Base-by-base conservation (phyloP, 495 filamentous ascomycete species). In the Xylaria scruposa region DNA sequence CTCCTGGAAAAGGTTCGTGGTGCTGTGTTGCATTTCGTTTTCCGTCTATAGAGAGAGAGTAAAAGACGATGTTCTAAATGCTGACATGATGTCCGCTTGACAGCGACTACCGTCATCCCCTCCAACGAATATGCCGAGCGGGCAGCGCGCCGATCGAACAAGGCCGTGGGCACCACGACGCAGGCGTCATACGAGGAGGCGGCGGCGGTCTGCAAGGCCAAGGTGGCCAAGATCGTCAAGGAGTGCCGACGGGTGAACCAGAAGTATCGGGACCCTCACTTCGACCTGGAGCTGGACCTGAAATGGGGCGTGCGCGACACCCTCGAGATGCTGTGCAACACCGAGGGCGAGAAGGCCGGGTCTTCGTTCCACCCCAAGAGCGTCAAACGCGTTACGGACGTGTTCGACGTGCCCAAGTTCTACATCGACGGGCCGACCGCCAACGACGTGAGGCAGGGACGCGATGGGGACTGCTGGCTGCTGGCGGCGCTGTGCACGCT, bases 401-500 rank as follows among this genome's bases (percentile, higher is more conserved):
- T 98, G 67, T 97, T 97, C 77, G 93, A 97, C 26, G 86, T 91
- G 0, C 95, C 95, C 12, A 86, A 91, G 76, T 97, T 98, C 79
- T 97, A 88, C 75, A 88, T 94, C 73, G 92, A 96, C 73, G 94
- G 93, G 3, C 90, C 93, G 8, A 91, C 89, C 19, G 93, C 95
- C 19, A 93, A 91, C 70, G 93, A 96, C 82, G 90, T 97, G 24
- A 89, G 91, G 26, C 92, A 95, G 77, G 91, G 91, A 3, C 85
- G 88, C 58, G 91, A 92, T 74, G 95, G 95, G 2, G 94, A 97
- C 78, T 97, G 95, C 80, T 97, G 95, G 94, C 86, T 97, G 66
- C 88, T 97, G 85, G 92, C 94, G 31, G 95, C 94, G 12, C 79
- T 98, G 59, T 93, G 90, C 72, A 95, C 93, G 0, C 86, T 97